phyloP scores from a whole-genome alignment of 1,284 basidiomycete species.

The Fomitiporia mediterranea region DNA sequence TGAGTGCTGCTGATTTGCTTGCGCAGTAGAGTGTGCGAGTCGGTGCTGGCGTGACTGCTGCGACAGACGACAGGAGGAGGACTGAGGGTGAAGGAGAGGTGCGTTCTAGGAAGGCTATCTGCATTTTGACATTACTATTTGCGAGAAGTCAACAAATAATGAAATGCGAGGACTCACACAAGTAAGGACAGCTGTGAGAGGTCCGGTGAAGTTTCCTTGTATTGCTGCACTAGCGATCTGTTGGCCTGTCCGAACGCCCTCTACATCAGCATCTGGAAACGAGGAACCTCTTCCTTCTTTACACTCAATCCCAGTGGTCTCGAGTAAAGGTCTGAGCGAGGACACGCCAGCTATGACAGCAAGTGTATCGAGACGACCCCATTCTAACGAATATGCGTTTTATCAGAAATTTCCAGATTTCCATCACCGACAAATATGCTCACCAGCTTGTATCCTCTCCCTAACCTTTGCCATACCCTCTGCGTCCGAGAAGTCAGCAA shows the following conservation, averaged over 20 bases:
- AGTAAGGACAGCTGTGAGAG: slow-evolving; percentile 56
- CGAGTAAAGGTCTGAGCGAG: slow-evolving; percentile 73
- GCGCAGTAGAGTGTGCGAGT: slow-evolving; percentile 83
- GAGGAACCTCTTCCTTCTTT: slow-evolving; percentile 25
- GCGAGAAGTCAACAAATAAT: slow-evolving; percentile 16
- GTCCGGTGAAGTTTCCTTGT: slow-evolving; percentile 62
- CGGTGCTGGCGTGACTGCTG: slow-evolving; percentile 79
- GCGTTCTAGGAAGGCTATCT: slow-evolving; percentile 76
- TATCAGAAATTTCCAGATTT: not conserved
- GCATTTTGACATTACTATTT: slow-evolving; percentile 6
- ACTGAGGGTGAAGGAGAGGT: slow-evolving; percentile 72
- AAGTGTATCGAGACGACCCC: slow-evolving; percentile 81
- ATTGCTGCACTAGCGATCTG: slow-evolving; percentile 51
- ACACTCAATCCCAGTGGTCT: slow-evolving; percentile 58
- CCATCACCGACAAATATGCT: slow-evolving; percentile 23
- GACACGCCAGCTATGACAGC: slow-evolving; percentile 85
- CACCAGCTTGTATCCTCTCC: slow-evolving; percentile 52
- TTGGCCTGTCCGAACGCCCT: slow-evolving; percentile 49
- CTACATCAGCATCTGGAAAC: slow-evolving; percentile 36
- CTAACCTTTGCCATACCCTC: slow-evolving; percentile 68
- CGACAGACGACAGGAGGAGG: slow-evolving; percentile 77
- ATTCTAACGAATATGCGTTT: slow-evolving; percentile 50
- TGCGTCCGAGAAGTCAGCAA: slow-evolving; percentile 63
- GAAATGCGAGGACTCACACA: slow-evolving; percentile 56
- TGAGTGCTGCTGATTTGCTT: slow-evolving; percentile 77